Evolutionary conservation across 768 basidiomycete species (phyloP).

Genomic region (Suillus placidus): DNA sequence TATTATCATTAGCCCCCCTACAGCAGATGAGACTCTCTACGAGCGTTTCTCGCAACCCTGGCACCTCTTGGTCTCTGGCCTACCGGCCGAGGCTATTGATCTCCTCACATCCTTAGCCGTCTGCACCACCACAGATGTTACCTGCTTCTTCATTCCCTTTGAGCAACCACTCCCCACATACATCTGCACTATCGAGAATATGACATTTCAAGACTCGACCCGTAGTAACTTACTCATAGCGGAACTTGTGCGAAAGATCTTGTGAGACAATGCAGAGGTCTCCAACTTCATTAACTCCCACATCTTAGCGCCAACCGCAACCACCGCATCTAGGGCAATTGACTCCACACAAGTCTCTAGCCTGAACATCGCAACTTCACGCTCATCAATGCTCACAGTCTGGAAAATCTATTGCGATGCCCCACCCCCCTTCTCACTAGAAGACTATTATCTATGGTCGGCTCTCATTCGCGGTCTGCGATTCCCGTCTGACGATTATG

Average conservation of each 20-base stretch:
- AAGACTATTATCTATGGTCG: not conserved
- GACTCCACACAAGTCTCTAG: not conserved
- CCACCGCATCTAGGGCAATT: not conserved
- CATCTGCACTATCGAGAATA: constrained; percentile 8
- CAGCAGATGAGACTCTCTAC: too few relatives aligned
- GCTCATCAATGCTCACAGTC: not conserved
- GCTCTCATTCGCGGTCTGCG: not conserved
- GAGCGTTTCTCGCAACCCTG: too few relatives aligned
- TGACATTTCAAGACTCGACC: constrained; percentile 4
- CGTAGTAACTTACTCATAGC: not conserved
- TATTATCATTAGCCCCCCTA: too few relatives aligned
- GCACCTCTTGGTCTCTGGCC: too few relatives aligned
- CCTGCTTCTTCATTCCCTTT: constrained; percentile 6
- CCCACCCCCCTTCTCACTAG: not conserved
- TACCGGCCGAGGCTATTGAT: too few relatives aligned
- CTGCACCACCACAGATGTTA: constrained; percentile 1
- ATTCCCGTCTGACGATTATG: constrained; percentile 5
- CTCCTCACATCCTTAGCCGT: not conserved
- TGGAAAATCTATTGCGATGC: constrained; percentile 7
- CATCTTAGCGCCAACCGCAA: not conserved
- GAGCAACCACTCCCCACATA: constrained; percentile 3
- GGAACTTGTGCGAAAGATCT: too few relatives aligned
- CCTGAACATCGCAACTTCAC: not conserved
- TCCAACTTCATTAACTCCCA: constrained; percentile 1
- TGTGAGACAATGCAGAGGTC: not conserved